Evolutionary conservation across 2,329 filamentous ascomycete genomes (phyloP).

Genomic region (Lasiodiplodia theobromae): DNA sequence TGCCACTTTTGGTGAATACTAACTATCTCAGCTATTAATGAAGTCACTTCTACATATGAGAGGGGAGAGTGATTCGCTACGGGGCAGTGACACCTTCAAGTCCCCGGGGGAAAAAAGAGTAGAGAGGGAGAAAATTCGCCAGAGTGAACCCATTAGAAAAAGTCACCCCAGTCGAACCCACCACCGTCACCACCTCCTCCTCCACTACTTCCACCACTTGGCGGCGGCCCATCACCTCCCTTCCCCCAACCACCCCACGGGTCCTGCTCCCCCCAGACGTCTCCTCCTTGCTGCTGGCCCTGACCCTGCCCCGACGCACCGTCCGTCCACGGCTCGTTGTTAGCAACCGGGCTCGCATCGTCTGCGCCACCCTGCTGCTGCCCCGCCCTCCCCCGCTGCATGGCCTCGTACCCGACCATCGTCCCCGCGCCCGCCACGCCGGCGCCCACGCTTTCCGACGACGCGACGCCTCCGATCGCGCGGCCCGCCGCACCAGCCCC

Average conservation of each 20-base stretch:
- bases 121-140: too few species aligned
- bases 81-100: too few species aligned
- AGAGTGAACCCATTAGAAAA: not conserved
- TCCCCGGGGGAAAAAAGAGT: not conserved
- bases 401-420: conserved; percentile 69
- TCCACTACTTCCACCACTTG: conserved; percentile 6
- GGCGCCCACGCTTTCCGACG: conserved; percentile 50
- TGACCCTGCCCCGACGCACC: conserved; percentile 30
- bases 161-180: not conserved
- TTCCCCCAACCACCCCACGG: conserved; percentile 34
- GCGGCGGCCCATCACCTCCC: not conserved
- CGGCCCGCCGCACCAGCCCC: conserved; percentile 52
- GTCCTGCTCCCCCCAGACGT: conserved; percentile 40
- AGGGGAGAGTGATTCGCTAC: conserved; percentile 2
- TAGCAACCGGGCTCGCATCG: conserved; percentile 41
- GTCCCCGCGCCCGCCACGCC: conserved; percentile 58
- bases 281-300: conserved; percentile 31
- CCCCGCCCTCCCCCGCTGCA: conserved; percentile 59
- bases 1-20: not conserved
- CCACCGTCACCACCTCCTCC: conserved; percentile 2
- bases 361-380: conserved; percentile 35
- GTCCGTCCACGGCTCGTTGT: conserved; percentile 38
- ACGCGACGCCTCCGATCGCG: conserved; percentile 54
- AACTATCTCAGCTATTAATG: not conserved
- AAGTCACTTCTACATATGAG: not conserved